Base-by-base conservation (phyloP, 352 stramenopile genomes). In the Phytopythium ostracodes region DNA sequence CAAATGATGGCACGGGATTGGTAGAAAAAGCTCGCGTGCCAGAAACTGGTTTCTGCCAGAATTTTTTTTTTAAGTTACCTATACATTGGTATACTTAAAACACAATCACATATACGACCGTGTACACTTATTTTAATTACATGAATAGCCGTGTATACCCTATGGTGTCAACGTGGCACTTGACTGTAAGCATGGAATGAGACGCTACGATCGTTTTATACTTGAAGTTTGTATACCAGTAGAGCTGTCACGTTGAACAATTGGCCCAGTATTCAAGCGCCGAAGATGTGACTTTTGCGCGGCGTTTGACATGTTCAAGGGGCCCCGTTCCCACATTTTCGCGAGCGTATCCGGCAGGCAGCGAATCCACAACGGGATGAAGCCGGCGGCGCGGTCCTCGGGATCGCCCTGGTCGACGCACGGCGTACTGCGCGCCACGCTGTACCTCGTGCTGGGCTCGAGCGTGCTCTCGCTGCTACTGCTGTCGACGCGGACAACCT, bases 391-490 rank as follows among this genome's bases (percentile, higher is more conserved):
- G 51, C 11, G 22, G 33, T 42, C 46, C 29, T 17, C 15, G 8
- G 20, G 49, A 25, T n/a, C 50, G 20, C 38, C 46, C 44, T 70
- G n/a, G 27, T 52, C 55, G 55, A 4, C 40, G 36, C 55, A 52
- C n/a, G 25, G 52, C 49, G 59, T 50, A 38, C 50, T 66, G 50
- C 69, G 63, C 8, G 46, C 25, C 51, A 63, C 55, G 62, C 56
- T 76, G 25, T 40, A 53, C 17, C 24, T 54, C 27, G 40, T 72
- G 43, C n/a, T 77, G 53, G 47, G 14, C 40, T 40, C 67, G 31
- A 66, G 70, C 18, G 25, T 72, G 47, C 27, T 77, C 33, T 72
- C 60, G 6, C 22, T 77, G 35, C 57, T 53, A 24, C 64, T 77
- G 51, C 31, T 77, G 36, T 57, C 60, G 4, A 66, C 65, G 24